These are phyloP conservation scores for Biscogniauxia sp. DNA, from an alignment of 2,329 filamentous ascomycete genomes.

Conservation along the genomic window DNA sequence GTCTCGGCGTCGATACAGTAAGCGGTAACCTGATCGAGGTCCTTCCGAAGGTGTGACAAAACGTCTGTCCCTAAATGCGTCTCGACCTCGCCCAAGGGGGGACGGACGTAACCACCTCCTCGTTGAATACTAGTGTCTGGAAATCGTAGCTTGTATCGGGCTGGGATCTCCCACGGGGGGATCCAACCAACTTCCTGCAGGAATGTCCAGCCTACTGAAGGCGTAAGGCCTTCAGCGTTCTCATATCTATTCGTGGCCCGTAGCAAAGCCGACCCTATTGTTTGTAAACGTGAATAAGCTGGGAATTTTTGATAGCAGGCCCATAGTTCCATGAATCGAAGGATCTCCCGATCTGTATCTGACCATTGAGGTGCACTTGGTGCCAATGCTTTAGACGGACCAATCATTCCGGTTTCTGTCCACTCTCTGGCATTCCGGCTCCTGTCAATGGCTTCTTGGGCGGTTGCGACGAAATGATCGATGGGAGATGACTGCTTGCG, in stretches of 20 bases:
- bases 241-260: slow-evolving; percentile 60
- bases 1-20: slow-evolving; percentile 70
- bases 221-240: slow-evolving; percentile 44
- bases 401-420: slow-evolving; percentile 50
- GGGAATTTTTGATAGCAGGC: slow-evolving; percentile 55
- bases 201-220: slow-evolving; percentile 58
- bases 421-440: slow-evolving; percentile 49
- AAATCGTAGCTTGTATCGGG: slow-evolving; percentile 59
- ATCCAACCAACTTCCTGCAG: slow-evolving; percentile 74
- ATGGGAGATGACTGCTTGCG: slow-evolving; percentile 26
- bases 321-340: slow-evolving; percentile 71
- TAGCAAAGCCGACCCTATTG: slow-evolving; percentile 63
- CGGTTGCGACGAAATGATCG: slow-evolving; percentile 47
- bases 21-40: slow-evolving; percentile 58
- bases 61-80: slow-evolving; percentile 42
- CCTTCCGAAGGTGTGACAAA: slow-evolving; percentile 50
- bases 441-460: slow-evolving; percentile 47
- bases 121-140: slow-evolving; percentile 46
- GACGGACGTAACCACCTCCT: slow-evolving; percentile 41
- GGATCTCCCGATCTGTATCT: slow-evolving; percentile 50
- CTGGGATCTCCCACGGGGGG: slow-evolving; percentile 66
- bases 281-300: slow-evolving; percentile 50
- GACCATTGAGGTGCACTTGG: slow-evolving; percentile 40
- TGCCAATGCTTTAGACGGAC: slow-evolving; percentile 30
- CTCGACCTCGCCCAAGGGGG: slow-evolving; percentile 30